A percentile compares a stretch with the other conserved stretches of the same genome.
Evolutionary conservation across 805 yeast genomes (phyloP).

Genomic region (Kockiozyma suomiensis): DNA sequence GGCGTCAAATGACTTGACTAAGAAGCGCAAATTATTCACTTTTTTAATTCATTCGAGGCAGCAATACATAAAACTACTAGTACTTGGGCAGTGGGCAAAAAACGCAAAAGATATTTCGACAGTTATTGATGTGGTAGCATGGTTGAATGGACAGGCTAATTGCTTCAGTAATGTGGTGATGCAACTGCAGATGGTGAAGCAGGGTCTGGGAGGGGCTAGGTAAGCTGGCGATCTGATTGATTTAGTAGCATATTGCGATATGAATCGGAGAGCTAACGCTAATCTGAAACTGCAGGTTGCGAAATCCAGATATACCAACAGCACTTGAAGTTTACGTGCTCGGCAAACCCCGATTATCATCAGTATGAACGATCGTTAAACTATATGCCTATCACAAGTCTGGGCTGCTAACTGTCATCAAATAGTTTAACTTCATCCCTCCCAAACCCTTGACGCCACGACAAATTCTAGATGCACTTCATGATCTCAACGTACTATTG

Average conservation of each 20-base stretch:
- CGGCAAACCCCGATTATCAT: constrained; percentile 47
- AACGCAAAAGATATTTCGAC: constrained; percentile 69
- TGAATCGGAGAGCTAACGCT: too few relatives aligned
- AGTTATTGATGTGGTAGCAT: constrained; percentile 82
- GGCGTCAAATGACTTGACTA: constrained; percentile 57
- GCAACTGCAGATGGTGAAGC: constrained; percentile 68
- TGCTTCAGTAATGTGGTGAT: constrained; percentile 64
- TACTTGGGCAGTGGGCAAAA: constrained; percentile 85
- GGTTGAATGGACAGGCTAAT: constrained; percentile 80
- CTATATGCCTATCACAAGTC: background rate
- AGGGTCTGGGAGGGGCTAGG: constrained; percentile 81
- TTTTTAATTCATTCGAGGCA: constrained; percentile 73
- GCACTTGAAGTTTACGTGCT: constrained; percentile 79
- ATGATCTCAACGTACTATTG: constrained; percentile 69
- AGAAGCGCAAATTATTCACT: constrained; percentile 70
- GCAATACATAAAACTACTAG: constrained; percentile 81
- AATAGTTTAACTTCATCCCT: constrained; percentile 47
- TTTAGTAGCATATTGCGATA: background rate
- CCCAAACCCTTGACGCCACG: constrained; percentile 54
- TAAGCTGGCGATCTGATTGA: background rate
- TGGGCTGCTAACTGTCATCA: background rate
- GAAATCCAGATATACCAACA: constrained; percentile 87
- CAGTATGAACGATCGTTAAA: constrained; percentile 7
- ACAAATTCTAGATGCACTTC: constrained; percentile 61
- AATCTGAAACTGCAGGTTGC: constrained; percentile 47